phyloP scores from a whole-genome alignment of 169 alveolate species.

The Neospora caninum region DNA sequence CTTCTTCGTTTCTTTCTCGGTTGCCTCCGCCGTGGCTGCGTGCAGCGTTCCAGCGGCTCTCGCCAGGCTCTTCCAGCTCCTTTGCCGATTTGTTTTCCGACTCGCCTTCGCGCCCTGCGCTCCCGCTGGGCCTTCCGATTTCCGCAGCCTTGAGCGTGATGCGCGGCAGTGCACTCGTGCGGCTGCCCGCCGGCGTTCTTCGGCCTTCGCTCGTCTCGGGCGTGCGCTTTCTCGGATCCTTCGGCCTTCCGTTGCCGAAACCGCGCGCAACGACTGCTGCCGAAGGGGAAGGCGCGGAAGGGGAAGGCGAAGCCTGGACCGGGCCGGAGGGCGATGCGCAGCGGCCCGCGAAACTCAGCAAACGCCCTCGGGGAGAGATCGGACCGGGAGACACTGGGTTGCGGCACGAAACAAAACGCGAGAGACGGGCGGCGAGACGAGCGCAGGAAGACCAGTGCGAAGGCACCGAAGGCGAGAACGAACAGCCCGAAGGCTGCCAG shows the following conservation, averaged over 20 bases:
- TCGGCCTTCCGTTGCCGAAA: neutral
- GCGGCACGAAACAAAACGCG: neutral
- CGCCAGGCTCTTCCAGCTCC: neutral
- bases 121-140: constrained; percentile 9
- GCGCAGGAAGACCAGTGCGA: neutral
- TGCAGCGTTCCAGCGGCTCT: neutral
- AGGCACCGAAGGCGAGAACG: constrained; percentile 28
- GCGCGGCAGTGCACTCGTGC: neutral
- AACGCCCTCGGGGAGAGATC: neutral
- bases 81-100: neutral
- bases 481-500: neutral
- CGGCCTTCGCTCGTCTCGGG: neutral
- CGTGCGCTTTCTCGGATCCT: constrained; percentile 13
- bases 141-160: neutral
- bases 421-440: neutral
- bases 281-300: neutral
- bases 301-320: neutral
- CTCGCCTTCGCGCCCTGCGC: neutral
- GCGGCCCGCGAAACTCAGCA: neutral
- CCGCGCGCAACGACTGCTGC: neutral
- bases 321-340: neutral
- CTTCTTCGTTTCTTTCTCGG: neutral
- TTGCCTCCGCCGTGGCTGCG: neutral
- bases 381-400: neutral
- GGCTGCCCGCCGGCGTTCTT: neutral